Evolutionary conservation across 208 protist genomes (phyloP).

Genomic region (Trichomonas vaginalis): DNA sequence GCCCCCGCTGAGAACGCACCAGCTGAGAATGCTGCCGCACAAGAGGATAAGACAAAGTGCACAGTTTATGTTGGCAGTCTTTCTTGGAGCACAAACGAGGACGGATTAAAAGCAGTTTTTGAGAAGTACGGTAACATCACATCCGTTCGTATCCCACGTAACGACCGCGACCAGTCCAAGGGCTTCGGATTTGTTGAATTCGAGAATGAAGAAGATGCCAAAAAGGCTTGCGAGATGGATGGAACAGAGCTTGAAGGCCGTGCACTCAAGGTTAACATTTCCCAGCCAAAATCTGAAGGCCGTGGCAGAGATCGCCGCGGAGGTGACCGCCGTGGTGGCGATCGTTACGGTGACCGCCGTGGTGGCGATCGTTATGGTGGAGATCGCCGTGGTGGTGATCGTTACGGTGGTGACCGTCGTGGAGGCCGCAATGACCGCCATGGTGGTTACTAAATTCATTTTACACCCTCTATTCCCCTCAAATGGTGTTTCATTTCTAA

Average conservation of each 20-base stretch:
- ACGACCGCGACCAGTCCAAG: neutral
- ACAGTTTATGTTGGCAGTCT: neutral
- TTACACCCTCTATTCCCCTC: slow-evolving; percentile 63
- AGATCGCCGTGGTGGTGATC: neutral
- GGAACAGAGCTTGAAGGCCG: neutral
- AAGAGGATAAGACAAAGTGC: neutral
- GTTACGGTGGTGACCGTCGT: neutral
- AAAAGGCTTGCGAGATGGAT: neutral
- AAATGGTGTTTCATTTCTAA: slow-evolving; percentile 68
- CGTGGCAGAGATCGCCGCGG: neutral
- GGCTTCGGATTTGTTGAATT: slow-evolving; percentile 6
- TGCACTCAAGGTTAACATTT: neutral
- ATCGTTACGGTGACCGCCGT: neutral
- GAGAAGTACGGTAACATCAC: neutral
- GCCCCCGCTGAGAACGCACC: too few relatives aligned
- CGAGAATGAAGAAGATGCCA: neutral
- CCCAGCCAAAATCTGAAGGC: neutral
- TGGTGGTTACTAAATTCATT: slow-evolving; percentile 46
- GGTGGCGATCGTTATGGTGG: neutral
- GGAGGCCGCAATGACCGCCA: too few relatives aligned
- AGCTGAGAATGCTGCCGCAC: too few relatives aligned
- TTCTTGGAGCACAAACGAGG: neutral
- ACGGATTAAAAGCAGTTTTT: neutral
- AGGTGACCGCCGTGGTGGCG: neutral
- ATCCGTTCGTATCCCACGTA: neutral